These are phyloP conservation scores for Populus deltoides DNA, from an alignment of 345 rosid species.

Conservation along the genomic window DNA sequence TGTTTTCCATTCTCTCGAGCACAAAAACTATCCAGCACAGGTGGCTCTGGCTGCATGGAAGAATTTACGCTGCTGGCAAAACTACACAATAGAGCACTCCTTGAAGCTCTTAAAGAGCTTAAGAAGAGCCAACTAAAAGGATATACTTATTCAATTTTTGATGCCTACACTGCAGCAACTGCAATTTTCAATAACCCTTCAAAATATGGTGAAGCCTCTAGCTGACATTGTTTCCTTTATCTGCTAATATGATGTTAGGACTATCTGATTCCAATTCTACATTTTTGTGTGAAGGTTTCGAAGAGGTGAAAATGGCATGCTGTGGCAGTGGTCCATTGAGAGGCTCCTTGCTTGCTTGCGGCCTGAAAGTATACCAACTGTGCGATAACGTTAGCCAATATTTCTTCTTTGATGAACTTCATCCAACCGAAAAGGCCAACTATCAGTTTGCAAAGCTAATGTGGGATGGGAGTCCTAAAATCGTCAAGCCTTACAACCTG, in stretches of 20 bases:
- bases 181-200: constrained; percentile 14
- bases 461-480: constrained; percentile 10
- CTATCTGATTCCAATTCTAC: background rate
- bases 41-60: constrained; percentile 18
- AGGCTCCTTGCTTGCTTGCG: constrained; percentile 1
- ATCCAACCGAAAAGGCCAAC: constrained; percentile 31
- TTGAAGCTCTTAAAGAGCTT: constrained; percentile 10
- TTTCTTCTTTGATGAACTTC: constrained; percentile 34
- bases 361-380: constrained; percentile 14
- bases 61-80: constrained; percentile 12
- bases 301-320: constrained; percentile 3
- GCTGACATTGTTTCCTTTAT: background rate
- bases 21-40: background rate
- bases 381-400: constrained; percentile 24
- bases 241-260: background rate
- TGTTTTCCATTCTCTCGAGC: constrained; percentile 21
- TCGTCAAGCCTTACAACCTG: background rate
- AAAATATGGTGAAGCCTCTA: constrained; percentile 10
- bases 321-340: constrained; percentile 19
- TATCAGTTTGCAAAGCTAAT: background rate
- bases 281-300: background rate
- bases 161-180: background rate
- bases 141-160: constrained; percentile 1
- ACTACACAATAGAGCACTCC: constrained; percentile 30
- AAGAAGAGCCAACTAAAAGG: constrained; percentile 23